These are phyloP conservation scores for Apodospora peruviana DNA, from an alignment of 495 filamentous ascomycete species.

Conservation along the genomic window DNA sequence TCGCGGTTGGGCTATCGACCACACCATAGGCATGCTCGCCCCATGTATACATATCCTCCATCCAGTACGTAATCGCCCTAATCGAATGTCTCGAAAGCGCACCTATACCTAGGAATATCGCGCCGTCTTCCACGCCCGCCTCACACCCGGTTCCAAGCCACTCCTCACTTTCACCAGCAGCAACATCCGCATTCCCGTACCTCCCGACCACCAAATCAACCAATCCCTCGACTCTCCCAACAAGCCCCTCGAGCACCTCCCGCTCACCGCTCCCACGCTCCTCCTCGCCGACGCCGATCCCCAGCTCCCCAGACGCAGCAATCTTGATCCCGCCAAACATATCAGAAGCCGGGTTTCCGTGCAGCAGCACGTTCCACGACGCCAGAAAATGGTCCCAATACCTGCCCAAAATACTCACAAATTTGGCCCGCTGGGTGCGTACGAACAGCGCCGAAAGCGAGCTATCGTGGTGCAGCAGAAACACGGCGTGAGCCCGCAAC, in stretches of 20 bases:
- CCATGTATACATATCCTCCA: slow-evolving; percentile 74
- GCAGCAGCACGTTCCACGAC: slow-evolving; percentile 83
- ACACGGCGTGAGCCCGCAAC: slow-evolving; percentile 72
- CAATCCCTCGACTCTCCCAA: slow-evolving; percentile 59
- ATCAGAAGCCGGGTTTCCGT: slow-evolving; percentile 78
- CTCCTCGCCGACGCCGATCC: slow-evolving; percentile 89
- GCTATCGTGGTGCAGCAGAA: slow-evolving; percentile 78
- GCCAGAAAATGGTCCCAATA: slow-evolving; percentile 81
- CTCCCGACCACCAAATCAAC: slow-evolving; percentile 82
- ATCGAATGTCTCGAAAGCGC: slow-evolving; percentile 60
- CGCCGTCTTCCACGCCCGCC: slow-evolving; percentile 68
- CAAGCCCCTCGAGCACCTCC: slow-evolving; percentile 83
- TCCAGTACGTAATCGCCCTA: slow-evolving; percentile 67
- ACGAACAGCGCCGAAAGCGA: slow-evolving; percentile 61
- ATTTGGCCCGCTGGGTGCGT: slow-evolving; percentile 43
- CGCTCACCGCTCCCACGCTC: slow-evolving; percentile 87
- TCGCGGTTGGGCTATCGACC: slow-evolving; percentile 61
- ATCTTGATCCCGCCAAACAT: slow-evolving; percentile 83
- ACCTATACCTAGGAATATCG: slow-evolving; percentile 76
- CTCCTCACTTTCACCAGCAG: slow-evolving; percentile 9
- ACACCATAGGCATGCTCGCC: slow-evolving; percentile 79
- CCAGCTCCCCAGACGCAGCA: slow-evolving; percentile 84
- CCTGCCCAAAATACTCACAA: slow-evolving; percentile 57
- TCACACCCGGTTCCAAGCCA: slow-evolving; percentile 66
- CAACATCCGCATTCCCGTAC: slow-evolving; percentile 57